Evolutionary conservation across 176 grass and related monocot species (phyloP).

Genomic region (Musa schizocarpa): DNA sequence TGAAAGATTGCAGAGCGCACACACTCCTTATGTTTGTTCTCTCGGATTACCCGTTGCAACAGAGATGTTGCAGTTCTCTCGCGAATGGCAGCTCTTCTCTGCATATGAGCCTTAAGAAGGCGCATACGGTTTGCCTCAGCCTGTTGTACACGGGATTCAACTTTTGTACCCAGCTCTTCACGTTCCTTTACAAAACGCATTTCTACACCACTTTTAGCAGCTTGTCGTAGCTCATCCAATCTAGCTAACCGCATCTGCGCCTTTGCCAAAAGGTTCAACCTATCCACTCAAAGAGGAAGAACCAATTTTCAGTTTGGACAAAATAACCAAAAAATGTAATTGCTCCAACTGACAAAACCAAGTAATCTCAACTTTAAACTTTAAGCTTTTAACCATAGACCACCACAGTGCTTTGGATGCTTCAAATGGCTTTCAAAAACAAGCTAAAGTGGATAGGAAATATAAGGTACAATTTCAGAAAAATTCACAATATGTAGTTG

Average conservation of each 20-base stretch:
- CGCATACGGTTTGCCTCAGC: slow-evolving; percentile 78
- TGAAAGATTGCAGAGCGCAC: slow-evolving; percentile 66
- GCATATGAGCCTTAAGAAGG: slow-evolving; percentile 48
- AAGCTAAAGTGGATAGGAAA: no score
- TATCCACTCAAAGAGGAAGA: slow-evolving; percentile 7
- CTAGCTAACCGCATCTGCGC: slow-evolving; percentile 62
- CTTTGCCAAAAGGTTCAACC: slow-evolving; percentile 71
- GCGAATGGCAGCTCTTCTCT: slow-evolving; percentile 54
- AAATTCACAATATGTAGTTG: no score
- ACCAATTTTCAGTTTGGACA: neutral
- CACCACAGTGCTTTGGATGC: no score
- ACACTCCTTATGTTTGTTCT: slow-evolving; percentile 68
- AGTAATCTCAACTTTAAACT: no score
- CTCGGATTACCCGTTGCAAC: slow-evolving; percentile 42
- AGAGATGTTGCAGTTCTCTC: slow-evolving; percentile 72
- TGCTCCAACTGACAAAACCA: no score
- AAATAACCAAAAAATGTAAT: no score
- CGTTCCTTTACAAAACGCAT: slow-evolving; percentile 84
- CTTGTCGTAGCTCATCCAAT: slow-evolving; percentile 79
- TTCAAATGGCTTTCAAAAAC: no score
- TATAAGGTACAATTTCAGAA: no score
- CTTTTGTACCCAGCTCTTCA: slow-evolving; percentile 70
- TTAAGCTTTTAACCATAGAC: no score
- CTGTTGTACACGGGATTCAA: slow-evolving; percentile 82
- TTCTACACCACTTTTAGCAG: slow-evolving; percentile 69